Percentiles rank a stretch among this genome's conserved stretches.
Evolutionary conservation across 305 asterid species (phyloP).

Genomic region (Solanum aculeatissimum): DNA sequence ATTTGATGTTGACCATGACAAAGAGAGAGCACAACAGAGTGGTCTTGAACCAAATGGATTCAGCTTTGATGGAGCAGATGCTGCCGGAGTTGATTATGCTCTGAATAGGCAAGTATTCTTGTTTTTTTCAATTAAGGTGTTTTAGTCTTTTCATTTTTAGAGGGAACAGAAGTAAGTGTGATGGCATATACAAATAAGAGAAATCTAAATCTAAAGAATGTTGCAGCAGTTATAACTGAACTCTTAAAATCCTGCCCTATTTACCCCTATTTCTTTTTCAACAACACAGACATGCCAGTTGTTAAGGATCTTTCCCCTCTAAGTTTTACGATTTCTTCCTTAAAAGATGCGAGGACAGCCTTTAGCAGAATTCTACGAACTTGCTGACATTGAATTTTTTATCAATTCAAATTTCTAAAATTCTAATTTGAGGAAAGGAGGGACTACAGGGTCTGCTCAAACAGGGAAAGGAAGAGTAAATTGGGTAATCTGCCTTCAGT

Average conservation of each 20-base stretch:
- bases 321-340: not conserved
- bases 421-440: not conserved
- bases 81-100: constrained; percentile 92
- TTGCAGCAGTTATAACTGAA: not conserved
- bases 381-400: not conserved
- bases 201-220: not conserved
- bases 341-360: not conserved
- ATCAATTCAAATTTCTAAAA: not conserved
- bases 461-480: not conserved
- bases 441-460: not conserved
- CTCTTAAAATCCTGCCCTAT: not conserved
- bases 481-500: not conserved
- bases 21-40: constrained; percentile 61
- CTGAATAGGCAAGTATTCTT: constrained; percentile 58
- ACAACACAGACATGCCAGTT: not conserved
- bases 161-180: not conserved
- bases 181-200: not conserved
- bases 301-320: not conserved
- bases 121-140: not conserved
- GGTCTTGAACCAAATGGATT: constrained; percentile 95
- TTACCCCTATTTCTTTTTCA: not conserved
- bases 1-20: constrained; percentile 88
- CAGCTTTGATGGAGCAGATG: constrained; percentile 92
- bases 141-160: not conserved
- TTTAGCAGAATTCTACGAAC: not conserved